Evolutionary conservation across 345 rosid species (phyloP), one percentile per base, ranked within the genome.

Genomic region (Lagerstroemia speciosa): DNA sequence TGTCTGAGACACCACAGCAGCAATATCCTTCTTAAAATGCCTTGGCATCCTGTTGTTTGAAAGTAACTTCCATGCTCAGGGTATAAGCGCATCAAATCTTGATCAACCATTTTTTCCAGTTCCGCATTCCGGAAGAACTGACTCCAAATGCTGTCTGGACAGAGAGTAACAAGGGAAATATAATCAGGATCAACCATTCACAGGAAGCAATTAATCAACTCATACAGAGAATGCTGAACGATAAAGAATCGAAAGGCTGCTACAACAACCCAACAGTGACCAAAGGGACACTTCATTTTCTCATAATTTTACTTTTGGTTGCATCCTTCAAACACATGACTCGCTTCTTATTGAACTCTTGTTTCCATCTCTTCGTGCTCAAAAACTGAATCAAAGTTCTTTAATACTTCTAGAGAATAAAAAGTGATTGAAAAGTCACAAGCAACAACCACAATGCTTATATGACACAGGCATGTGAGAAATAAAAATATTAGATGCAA

Each of bases 11-110:
- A 91, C 97, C 98, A 89, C 67, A 91, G 70, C 69, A 93, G 79
- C 79, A 91, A 71, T 58, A 86, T 83, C 27, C 94, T 84, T 72
- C 97, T 87, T 40, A 93, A 67, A 85, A 87, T 83, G 31, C 97
- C 95, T 82, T 89, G 97, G 71, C 92, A 91, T 58, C 89, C 91
- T 70, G 91, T 81, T 52, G 97, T 86, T 78, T 85, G 93, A 69
- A 93, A 93, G 83, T 86, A 91, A 65, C 84, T 91, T 72, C 88
- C 91, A 65, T 89, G 94, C 69, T 91, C 96, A 0, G 95, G 96
- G 83, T 94, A 94, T 66, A 94, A 81, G 41, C 95, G 85, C 0
- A 89, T 84, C 8, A 91, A 83, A 78, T 89, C 99, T 77, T 91
- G 91, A 76, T 91, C 96, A 64, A 91, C 85, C 67, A 89, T 91